phyloP scores from a whole-genome alignment of 495 filamentous ascomycete species.

The Podospora fimiseda region DNA sequence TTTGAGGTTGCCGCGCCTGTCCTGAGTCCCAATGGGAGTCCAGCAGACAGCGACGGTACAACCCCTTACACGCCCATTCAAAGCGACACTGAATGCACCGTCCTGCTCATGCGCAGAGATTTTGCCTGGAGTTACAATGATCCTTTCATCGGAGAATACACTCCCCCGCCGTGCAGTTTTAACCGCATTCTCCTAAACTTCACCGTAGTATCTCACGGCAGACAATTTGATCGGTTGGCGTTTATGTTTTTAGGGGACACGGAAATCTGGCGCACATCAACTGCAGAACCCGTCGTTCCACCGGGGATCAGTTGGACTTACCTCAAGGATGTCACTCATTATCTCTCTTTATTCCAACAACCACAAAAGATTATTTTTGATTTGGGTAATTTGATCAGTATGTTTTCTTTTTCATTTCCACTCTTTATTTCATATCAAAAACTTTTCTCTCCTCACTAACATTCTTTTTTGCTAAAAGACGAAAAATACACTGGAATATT shows the following conservation, averaged over 20 bases:
- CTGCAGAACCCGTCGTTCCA: conserved; percentile 66
- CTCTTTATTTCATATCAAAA: neutral
- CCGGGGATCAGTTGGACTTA: conserved; percentile 69
- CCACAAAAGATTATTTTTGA: conserved; percentile 78
- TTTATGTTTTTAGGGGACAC: conserved; percentile 74
- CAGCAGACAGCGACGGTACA: conserved; percentile 32
- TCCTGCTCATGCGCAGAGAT: conserved; percentile 61
- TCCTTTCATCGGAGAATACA: conserved; percentile 73
- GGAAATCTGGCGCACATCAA: conserved; percentile 79
- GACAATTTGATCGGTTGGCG: conserved; percentile 75
- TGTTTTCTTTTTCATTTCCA: neutral
- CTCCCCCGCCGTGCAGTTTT: conserved; percentile 64
- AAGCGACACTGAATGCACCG: conserved; percentile 38
- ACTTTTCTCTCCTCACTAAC: neutral
- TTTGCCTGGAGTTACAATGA: conserved; percentile 74
- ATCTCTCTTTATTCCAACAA: conserved; percentile 57
- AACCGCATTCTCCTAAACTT: conserved; percentile 78
- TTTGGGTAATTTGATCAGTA: conserved; percentile 62
- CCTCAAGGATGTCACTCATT: conserved; percentile 77
- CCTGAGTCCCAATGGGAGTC: conserved; percentile 34
- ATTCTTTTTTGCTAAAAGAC: conserved; percentile 28
- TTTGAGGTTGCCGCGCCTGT: conserved; percentile 69
- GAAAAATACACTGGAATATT: conserved; percentile 72
- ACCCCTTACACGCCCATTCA: conserved; percentile 14
- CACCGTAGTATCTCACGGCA: conserved; percentile 65